These are phyloP conservation scores for Ophiocytium majus DNA, from an alignment of 352 stramenopile genomes.

Conservation along the genomic window DNA sequence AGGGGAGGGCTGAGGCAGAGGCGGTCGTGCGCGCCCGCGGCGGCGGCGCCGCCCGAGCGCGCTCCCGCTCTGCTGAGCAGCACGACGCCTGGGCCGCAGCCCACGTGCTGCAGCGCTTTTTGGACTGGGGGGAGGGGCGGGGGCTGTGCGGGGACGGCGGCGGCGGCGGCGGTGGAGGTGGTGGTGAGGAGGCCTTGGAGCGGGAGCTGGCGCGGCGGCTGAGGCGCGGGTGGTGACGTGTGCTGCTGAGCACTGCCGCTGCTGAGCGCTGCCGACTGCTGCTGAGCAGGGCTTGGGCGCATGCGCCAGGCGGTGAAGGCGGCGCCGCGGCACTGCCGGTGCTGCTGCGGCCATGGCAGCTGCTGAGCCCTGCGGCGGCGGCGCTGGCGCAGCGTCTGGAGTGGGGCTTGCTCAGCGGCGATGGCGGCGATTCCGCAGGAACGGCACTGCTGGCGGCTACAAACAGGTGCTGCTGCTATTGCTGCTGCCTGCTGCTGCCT, in stretches of 20 bases:
- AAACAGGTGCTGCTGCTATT: too few relatives aligned
- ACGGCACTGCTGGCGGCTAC: too few relatives aligned
- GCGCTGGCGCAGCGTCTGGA: too few relatives aligned
- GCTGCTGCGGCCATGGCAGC: too few relatives aligned
- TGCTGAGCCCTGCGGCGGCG: too few relatives aligned
- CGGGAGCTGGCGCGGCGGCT: not conserved
- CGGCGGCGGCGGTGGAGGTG: not conserved
- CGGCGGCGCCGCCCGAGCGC: not conserved
- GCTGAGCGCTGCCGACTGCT: not conserved
- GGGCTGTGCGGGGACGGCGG: not conserved
- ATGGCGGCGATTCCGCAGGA: too few relatives aligned
- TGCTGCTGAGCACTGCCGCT: not conserved
- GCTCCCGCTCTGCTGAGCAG: not conserved
- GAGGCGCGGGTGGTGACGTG: not conserved
- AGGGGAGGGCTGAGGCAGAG: not conserved
- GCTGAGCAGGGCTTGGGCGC: too few relatives aligned
- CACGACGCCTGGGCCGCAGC: slow-evolving; percentile 13
- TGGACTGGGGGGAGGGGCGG: not conserved
- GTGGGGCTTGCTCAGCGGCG: too few relatives aligned
- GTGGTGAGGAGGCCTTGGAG: not conserved
- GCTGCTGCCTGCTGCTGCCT: too few relatives aligned
- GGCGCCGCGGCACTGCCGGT: too few relatives aligned
- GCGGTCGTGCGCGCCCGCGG: not conserved
- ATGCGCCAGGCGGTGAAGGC: too few relatives aligned
- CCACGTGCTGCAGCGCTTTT: slow-evolving; percentile 6